Base-by-base conservation (phyloP, 73 alveolate species). In the Urostyla sp. region DNA sequence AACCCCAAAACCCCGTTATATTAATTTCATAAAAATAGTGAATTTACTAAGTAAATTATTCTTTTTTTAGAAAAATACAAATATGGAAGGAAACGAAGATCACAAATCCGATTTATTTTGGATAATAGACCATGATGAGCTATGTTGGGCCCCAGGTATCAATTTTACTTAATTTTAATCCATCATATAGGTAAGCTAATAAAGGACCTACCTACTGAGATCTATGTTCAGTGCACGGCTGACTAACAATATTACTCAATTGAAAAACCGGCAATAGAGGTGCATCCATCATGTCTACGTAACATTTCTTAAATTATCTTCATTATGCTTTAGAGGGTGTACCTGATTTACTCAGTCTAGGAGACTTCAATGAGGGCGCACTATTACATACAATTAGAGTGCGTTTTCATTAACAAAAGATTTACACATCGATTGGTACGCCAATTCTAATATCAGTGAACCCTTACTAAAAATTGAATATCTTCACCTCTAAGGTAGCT, bases 361-460 rank as follows among this genome's bases (percentile, higher is more conserved):
- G 94, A 24, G 96, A 92, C 28, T 91, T 94, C 67, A 92, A 90
- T 45, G 98, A 94, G 77, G 98, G 92, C 0, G 92, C 97, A 0
- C 90, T 94, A 1, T 91, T 94, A 30, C 92, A 91, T 75, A 94
- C 90, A 56, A 77, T 91, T 10, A 59, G 94, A 81, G 73, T 67
- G 63, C 56, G 98, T 63, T 94, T 91, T 56, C 69, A 72, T 56
- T 58, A 84, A 20, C 91, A 89, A 48, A 51, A 85, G 61, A 97
- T 95, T 49, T 97, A 91, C 84, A 94, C 99, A 15, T 81, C 92
- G 50, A 93, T 97, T 20, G 99, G 99, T 7, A 52, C 92, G 6
- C 95, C 98, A 27, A 94, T 90, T 43, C 90, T 95, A 38, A 69
- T 96, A 24, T 92, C 98, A 49, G 92, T 96, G n/a, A 96, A 96